Evolutionary conservation across 257 asterid genomes (phyloP).

Genomic region (Avicennia marina): DNA sequence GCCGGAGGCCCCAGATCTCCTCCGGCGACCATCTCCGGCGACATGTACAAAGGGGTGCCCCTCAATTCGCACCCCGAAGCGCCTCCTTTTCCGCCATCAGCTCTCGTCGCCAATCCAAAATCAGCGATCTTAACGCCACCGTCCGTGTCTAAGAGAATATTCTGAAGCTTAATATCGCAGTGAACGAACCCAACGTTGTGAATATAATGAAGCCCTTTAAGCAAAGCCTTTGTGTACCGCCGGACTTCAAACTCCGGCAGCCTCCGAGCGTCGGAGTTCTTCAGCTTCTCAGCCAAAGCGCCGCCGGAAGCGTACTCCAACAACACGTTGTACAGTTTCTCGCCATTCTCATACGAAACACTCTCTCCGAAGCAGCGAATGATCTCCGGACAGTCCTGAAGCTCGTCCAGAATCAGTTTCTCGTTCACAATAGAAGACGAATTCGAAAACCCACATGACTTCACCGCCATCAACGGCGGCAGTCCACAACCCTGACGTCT

Average conservation of each 20-base stretch:
- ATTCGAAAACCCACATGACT: slow-evolving; percentile 15
- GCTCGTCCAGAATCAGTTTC: slow-evolving; percentile 21
- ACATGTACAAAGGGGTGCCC: slow-evolving; percentile 47
- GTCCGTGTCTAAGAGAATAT: slow-evolving; percentile 12
- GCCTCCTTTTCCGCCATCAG: not conserved
- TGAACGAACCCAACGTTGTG: slow-evolving; percentile 30
- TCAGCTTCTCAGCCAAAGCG: slow-evolving; percentile 11
- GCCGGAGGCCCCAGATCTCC: slow-evolving; percentile 47
- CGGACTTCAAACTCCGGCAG: slow-evolving; percentile 16
- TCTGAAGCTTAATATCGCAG: slow-evolving; percentile 27
- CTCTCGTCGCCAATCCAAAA: slow-evolving; percentile 27
- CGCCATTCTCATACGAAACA: not conserved
- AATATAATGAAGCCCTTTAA: slow-evolving; percentile 17
- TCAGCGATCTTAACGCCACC: slow-evolving; percentile 21
- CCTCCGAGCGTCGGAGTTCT: not conserved
- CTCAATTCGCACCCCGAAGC: slow-evolving; percentile 7
- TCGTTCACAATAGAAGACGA: slow-evolving; percentile 20
- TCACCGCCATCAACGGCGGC: slow-evolving; percentile 27
- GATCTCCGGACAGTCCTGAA: slow-evolving; percentile 9
- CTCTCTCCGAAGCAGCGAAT: not conserved
- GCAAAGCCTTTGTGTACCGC: slow-evolving; percentile 18
- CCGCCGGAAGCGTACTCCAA: slow-evolving; percentile 30
- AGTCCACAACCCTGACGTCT: slow-evolving; percentile 12
- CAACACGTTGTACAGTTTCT: slow-evolving; percentile 22
- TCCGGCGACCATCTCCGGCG: slow-evolving; percentile 60